Percentiles rank a stretch among this genome's conserved stretches.
phyloP scores from a whole-genome alignment of 2,329 filamentous ascomycete genomes.

The Fusarium pseudoanthophilum region DNA sequence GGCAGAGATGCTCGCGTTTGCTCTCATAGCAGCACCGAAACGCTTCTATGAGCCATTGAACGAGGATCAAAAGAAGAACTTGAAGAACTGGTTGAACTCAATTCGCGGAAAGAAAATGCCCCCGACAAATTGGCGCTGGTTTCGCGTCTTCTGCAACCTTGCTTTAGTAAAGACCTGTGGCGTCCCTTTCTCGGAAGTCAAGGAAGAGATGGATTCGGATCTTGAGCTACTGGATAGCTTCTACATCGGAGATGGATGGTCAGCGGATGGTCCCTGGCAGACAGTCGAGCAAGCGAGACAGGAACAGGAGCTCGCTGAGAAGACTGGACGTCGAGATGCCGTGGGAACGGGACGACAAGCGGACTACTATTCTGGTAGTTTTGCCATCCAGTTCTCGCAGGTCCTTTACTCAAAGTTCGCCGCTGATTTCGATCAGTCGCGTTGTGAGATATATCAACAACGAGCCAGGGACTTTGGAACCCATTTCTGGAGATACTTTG shows the following conservation, averaged over 20 bases:
- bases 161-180: constrained; percentile 56
- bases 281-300: constrained; percentile 32
- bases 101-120: constrained; percentile 60
- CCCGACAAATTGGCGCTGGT: constrained; percentile 63
- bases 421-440: constrained; percentile 51
- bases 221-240: constrained; percentile 58
- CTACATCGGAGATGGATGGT: constrained; percentile 59
- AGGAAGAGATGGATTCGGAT: constrained; percentile 54
- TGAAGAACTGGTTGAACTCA: constrained; percentile 54
- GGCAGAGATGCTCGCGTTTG: constrained; percentile 61
- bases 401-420: constrained; percentile 59
- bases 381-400: constrained; percentile 64
- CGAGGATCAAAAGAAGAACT: constrained; percentile 47
- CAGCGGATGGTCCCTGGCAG: constrained; percentile 57
- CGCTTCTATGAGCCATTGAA: constrained; percentile 48
- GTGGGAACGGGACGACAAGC: constrained; percentile 51
- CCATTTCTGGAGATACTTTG: constrained; percentile 61
- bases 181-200: constrained; percentile 48
- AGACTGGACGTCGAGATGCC: constrained; percentile 37
- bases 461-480: constrained; percentile 55
- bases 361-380: constrained; percentile 65
- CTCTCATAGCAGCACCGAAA: constrained; percentile 56
- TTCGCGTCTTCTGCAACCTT: constrained; percentile 61
- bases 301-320: constrained; percentile 2
- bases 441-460: constrained; percentile 51